These are phyloP conservation scores for Leccinum subgranulosum DNA, from an alignment of 768 basidiomycete species.

Conservation along the genomic window DNA sequence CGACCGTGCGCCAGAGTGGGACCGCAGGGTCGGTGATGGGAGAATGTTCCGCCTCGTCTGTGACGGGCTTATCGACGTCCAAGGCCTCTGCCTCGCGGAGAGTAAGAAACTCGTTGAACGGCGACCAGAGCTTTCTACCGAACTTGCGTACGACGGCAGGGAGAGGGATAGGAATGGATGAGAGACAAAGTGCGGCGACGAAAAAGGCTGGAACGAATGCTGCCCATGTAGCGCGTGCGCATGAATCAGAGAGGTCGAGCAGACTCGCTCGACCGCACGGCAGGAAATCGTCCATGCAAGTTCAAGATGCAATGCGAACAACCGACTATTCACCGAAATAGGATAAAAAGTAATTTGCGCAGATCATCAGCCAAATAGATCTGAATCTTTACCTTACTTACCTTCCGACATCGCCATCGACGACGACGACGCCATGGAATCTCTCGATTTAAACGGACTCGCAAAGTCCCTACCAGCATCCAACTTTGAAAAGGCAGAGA, in stretches of 20 bases:
- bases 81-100: constrained; percentile 57
- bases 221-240: constrained; percentile 52
- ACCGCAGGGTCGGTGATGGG: constrained; percentile 7
- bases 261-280: constrained; percentile 13
- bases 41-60: not conserved
- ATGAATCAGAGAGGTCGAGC: constrained; percentile 42
- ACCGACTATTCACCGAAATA: not conserved
- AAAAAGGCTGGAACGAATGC: constrained; percentile 45
- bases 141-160: constrained; percentile 17
- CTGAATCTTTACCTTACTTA: not conserved
- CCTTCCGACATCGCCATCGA: constrained; percentile 3
- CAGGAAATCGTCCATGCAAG: constrained; percentile 10
- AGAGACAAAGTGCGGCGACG: constrained; percentile 42
- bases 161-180: constrained; percentile 31
- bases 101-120: constrained; percentile 43
- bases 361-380: not conserved
- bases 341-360: constrained; percentile 2
- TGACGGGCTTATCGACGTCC: constrained; percentile 13
- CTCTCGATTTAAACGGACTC: constrained; percentile 76
- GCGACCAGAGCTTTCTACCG: constrained; percentile 15
- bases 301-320: no score
- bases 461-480: constrained; percentile 70
- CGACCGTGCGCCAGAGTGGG: constrained; percentile 58
- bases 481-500: constrained; percentile 73
- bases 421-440: constrained; percentile 49